phyloP scores from a whole-genome alignment of 345 rosid genomes.

The Sonneratia caseolaris region DNA sequence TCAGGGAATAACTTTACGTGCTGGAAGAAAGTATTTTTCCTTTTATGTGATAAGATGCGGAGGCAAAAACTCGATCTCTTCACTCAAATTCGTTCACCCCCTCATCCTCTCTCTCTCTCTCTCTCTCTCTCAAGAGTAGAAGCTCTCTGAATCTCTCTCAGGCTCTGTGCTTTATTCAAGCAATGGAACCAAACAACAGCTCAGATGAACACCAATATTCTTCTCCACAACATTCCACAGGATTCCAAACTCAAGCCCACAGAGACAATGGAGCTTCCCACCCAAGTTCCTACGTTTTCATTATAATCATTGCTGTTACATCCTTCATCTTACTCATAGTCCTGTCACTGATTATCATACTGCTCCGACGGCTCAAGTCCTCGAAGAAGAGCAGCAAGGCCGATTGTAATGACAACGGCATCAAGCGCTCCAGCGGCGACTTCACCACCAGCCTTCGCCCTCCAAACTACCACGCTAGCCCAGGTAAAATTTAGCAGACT shows the following conservation, averaged over 20 bases:
- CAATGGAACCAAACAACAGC: slow-evolving; percentile 5
- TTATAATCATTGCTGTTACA: slow-evolving; percentile 31
- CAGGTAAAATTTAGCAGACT: slow-evolving; percentile 35
- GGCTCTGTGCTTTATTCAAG: slow-evolving; percentile 1
- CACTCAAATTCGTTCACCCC: slow-evolving; percentile 3
- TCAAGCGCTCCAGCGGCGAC: slow-evolving; percentile 17
- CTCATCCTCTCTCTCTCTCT: slow-evolving; percentile 9
- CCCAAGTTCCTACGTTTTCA: slow-evolving; percentile 17
- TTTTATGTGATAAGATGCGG: no score
- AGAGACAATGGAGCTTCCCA: neutral
- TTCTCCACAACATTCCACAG: no score
- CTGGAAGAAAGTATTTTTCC: no score
- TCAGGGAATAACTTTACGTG: no score
- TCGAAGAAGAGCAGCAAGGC: slow-evolving; percentile 12
- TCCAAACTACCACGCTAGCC: slow-evolving; percentile 43
- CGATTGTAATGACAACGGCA: slow-evolving; percentile 7
- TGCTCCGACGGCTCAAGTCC: slow-evolving; percentile 42
- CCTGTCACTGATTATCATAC: slow-evolving; percentile 27
- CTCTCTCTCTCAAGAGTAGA: neutral
- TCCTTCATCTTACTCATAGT: slow-evolving; percentile 29
- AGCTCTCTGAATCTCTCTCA: neutral
- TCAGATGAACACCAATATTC: neutral
- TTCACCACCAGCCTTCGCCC: slow-evolving; percentile 31
- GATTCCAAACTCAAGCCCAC: no score
- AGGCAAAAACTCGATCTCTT: slow-evolving; percentile 1